Percentiles rank a stretch among this genome's conserved stretches.
phyloP scores from a whole-genome alignment of 306 rosid species.

The Castanopsis chinensis region DNA sequence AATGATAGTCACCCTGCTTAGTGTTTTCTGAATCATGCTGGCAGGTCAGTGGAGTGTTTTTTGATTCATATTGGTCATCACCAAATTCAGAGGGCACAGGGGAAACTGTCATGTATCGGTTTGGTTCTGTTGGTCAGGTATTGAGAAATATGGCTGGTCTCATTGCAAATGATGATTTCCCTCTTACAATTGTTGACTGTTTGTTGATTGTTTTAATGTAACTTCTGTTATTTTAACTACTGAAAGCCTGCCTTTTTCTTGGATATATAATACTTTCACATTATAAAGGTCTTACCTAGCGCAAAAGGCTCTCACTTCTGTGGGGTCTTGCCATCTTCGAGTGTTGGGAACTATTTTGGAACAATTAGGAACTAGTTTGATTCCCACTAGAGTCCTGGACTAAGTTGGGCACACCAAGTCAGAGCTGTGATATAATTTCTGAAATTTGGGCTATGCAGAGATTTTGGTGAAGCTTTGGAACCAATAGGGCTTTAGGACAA shows the following conservation, averaged over 20 bases:
- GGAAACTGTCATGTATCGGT: constrained; percentile 78
- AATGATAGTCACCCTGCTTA: constrained; percentile 6
- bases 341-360: too few relatives aligned
- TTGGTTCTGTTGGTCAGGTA: constrained; percentile 99
- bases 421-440: not conserved
- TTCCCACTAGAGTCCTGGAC: too few relatives aligned
- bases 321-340: too few relatives aligned
- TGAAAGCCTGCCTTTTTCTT: not conserved
- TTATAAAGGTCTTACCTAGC: too few relatives aligned
- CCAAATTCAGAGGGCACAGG: constrained; percentile 76
- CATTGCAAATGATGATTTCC: not conserved
- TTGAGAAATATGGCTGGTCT: not conserved
- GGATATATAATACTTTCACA: too few relatives aligned
- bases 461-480: not conserved
- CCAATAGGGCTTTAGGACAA: not conserved
- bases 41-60: constrained; percentile 98
- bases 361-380: too few relatives aligned
- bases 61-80: constrained; percentile 94
- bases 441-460: not conserved
- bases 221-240: not conserved
- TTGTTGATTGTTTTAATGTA: not conserved
- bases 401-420: not conserved
- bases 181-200: not conserved
- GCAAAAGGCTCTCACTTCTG: too few relatives aligned
- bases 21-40: constrained; percentile 23